Evolutionary conservation across 257 asterid genomes (phyloP), one percentile per base, ranked within the genome.

Genomic region (Paulownia fortunei): DNA sequence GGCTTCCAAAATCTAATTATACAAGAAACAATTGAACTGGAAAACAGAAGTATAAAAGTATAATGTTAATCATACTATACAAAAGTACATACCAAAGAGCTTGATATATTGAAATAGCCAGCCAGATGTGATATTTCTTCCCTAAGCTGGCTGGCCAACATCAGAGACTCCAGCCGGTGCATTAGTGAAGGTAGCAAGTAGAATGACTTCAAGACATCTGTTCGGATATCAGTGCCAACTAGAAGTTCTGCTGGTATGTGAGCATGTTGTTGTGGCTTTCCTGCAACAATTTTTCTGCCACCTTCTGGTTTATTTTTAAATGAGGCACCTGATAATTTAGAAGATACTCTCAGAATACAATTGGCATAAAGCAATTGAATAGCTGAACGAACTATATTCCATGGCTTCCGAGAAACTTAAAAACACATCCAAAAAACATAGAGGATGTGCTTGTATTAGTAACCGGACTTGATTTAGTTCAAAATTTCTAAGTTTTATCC

Each of bases 111-210:
- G 72, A 69, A 76, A 79, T 78, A n/a, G 59, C 87, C 87, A 51
- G 84, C 84, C 73, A 82, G 83, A 64, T 18, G 72, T 11, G 96
- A 82, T 77, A 96, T 87, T 78, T 89, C 90, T 78, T 89, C 81
- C 79, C 92, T 87, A 42, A 96, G 94, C 82, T 93, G 98, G 86
- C 97, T 89, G 44, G 99, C 97, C 86, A 96, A 83, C 96, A 92
- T 96, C 68, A 96, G 86, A 63, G 95, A 88, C 86, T 92, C 97
- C 73, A 93, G 23, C 4, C 98, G 92, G 83, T 93, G 96, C 97
- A 96, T 90, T 76, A 96, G 30, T 21, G 99, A 96, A 8, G 99
- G 99, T 60, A 96, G 84, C 97, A 96, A 85, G 88, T 96, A 96
- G 83, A 89, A 87, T 32, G 97, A 73, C 75, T 87, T 96, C 83